Percentiles rank a stretch among this genome's conserved stretches.
Conservation (phyloP, 208 protist genomes). For the Trypanosoma melophagium region DNA sequence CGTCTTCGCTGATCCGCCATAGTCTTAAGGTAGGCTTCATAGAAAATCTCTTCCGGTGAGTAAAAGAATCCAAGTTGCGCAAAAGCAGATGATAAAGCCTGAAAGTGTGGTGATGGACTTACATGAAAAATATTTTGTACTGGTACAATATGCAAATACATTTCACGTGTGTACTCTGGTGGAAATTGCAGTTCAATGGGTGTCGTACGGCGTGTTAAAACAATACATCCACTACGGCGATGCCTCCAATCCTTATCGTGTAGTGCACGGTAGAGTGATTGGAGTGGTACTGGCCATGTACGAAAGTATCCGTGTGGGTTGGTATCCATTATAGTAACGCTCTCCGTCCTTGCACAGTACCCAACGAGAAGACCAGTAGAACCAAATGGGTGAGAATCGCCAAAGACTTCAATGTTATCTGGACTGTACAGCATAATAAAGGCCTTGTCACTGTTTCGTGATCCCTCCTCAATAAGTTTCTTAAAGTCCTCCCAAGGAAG, state of each 20-base stretch:
- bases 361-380: constrained; percentile 63
- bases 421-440: constrained; percentile 68
- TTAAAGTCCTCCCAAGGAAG: constrained; percentile 50
- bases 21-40: constrained; percentile 89
- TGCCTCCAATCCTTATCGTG: constrained; percentile 55
- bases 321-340: constrained; percentile 60
- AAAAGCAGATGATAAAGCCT: constrained; percentile 84
- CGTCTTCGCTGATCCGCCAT: constrained; percentile 81
- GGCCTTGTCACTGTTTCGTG: constrained; percentile 29
- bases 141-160: constrained; percentile 61
- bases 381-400: constrained; percentile 68
- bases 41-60: constrained; percentile 89
- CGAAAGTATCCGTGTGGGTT: constrained; percentile 82
- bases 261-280: constrained; percentile 54
- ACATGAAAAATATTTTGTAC: constrained; percentile 87
- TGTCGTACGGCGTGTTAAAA: constrained; percentile 31
- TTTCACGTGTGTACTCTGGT: constrained; percentile 42
- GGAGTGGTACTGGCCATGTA: constrained; percentile 67
- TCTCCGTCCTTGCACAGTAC: constrained; percentile 52
- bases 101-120: constrained; percentile 83
- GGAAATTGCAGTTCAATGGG: constrained; percentile 33
- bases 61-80: constrained; percentile 81
- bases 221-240: constrained; percentile 61
- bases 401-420: constrained; percentile 58
- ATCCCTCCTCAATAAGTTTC: constrained; percentile 40